A percentile compares a stretch with the other conserved stretches of the same genome.
Conservation (phyloP, 192 early-diverging fungal genomes). For the Rhizophagus sp. region DNA sequence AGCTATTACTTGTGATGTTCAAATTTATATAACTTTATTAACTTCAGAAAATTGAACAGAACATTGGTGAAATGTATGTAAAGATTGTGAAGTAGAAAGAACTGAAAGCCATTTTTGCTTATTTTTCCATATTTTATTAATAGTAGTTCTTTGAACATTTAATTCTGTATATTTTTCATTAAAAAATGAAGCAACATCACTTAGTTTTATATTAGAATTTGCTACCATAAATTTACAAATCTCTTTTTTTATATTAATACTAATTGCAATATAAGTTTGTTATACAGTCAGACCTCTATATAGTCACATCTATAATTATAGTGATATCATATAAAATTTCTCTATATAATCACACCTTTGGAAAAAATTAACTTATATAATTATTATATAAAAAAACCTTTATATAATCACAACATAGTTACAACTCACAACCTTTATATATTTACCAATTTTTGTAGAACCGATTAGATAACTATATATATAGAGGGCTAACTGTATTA, state of each 20-base stretch:
- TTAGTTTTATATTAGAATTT: background rate
- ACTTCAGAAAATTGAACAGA: background rate
- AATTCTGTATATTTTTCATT: background rate
- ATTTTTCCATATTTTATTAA: background rate
- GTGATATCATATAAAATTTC: too few relatives aligned
- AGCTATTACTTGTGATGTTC: background rate
- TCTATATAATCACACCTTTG: too few relatives aligned
- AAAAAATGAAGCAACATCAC: background rate
- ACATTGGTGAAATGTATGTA: background rate
- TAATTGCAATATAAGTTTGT: background rate
- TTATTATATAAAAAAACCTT: too few relatives aligned
- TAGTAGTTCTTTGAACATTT: background rate
- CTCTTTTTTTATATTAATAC: background rate
- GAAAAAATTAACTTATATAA: too few relatives aligned
- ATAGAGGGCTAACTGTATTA: too few relatives aligned
- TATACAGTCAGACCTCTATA: too few relatives aligned
- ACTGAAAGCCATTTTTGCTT: background rate
- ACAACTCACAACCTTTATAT: too few relatives aligned
- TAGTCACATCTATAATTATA: too few relatives aligned
- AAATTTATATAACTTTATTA: background rate
- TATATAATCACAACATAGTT: too few relatives aligned
- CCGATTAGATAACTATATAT: too few relatives aligned
- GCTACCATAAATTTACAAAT: slow-evolving; percentile 3
- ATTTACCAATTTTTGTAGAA: too few relatives aligned
- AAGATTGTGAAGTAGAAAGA: background rate